Evolutionary conservation across 1,284 basidiomycete genomes (phyloP).

Genomic region (Papiliotrema flavescens): DNA sequence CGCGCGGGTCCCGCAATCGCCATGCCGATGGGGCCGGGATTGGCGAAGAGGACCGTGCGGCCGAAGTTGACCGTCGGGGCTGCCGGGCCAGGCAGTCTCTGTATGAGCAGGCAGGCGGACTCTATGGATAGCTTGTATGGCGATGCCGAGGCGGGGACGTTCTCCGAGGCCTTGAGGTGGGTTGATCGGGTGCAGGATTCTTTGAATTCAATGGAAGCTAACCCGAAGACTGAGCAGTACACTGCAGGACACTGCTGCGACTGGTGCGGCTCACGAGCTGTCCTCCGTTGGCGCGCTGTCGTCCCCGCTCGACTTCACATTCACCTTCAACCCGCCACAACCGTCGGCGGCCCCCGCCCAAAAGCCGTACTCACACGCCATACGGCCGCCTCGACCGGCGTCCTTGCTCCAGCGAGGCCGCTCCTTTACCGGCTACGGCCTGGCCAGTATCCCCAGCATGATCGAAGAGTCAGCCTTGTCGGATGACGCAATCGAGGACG

Average conservation of each 20-base stretch:
- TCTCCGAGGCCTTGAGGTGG: slow-evolving; percentile 30
- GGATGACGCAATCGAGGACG: neutral
- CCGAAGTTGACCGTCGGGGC: slow-evolving; percentile 16
- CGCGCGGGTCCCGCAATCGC: neutral
- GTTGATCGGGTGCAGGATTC: neutral
- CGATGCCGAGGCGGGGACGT: slow-evolving; percentile 16
- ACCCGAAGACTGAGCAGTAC: slow-evolving; percentile 19
- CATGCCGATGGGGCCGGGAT: neutral
- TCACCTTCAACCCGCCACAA: slow-evolving; percentile 16
- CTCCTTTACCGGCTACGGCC: slow-evolving; percentile 38
- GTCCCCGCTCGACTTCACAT: slow-evolving; percentile 27
- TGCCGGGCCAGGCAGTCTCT: slow-evolving; percentile 10
- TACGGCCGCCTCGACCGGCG: slow-evolving; percentile 15
- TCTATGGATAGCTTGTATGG: slow-evolving; percentile 34
- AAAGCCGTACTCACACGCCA: neutral
- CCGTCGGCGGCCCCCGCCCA: neutral
- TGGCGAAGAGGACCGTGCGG: slow-evolving; percentile 4
- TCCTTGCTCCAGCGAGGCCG: slow-evolving; percentile 39
- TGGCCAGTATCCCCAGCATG: slow-evolving; percentile 2
- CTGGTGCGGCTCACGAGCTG: slow-evolving; percentile 8
- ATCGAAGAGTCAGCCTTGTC: neutral
- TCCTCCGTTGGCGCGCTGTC: slow-evolving; percentile 23
- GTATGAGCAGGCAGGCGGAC: slow-evolving; percentile 27
- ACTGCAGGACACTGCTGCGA: slow-evolving; percentile 21
- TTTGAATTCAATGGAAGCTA: neutral